Percentiles rank a stretch among this genome's conserved stretches.
Evolutionary conservation across 495 filamentous ascomycete genomes (phyloP).

Genomic region (Ramalina intermedia): DNA sequence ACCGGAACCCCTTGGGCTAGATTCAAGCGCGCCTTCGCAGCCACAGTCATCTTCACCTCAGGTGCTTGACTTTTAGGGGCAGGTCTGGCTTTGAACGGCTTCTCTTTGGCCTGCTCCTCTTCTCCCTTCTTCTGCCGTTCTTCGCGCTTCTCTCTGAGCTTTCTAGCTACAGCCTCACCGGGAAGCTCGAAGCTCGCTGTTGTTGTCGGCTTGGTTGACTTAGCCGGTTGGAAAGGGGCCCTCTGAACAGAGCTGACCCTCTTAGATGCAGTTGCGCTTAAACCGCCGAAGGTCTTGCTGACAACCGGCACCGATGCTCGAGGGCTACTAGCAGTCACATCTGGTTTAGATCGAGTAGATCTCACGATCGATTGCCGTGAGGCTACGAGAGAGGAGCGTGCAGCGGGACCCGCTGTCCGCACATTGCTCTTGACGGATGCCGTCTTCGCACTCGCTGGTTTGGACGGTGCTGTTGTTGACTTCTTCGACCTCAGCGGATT

Average conservation of each 20-base stretch:
- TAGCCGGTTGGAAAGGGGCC: slow-evolving; percentile 26
- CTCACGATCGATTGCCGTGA: too few species aligned
- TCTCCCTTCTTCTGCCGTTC: slow-evolving; percentile 45
- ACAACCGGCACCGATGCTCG: too few species aligned
- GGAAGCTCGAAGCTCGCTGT: slow-evolving; percentile 54
- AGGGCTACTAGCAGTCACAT: too few species aligned
- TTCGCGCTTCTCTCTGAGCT: slow-evolving; percentile 51
- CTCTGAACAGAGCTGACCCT: slow-evolving; percentile 23
- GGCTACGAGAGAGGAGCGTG: too few species aligned
- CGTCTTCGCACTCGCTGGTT: neutral
- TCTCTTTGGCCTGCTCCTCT: slow-evolving; percentile 30
- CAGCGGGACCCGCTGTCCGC: too few species aligned
- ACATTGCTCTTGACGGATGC: too few species aligned
- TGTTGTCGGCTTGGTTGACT: slow-evolving; percentile 48
- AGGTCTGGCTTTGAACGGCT: slow-evolving; percentile 52
- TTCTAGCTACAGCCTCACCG: slow-evolving; percentile 56
- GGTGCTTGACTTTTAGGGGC: slow-evolving; percentile 29
- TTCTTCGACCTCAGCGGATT: neutral
- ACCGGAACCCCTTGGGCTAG: slow-evolving; percentile 13
- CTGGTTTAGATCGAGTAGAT: too few species aligned
- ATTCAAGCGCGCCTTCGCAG: slow-evolving; percentile 43
- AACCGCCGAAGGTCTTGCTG: too few species aligned
- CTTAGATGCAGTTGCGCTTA: slow-evolving; percentile 2
- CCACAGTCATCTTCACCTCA: slow-evolving; percentile 31
- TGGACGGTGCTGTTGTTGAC: neutral